phyloP scores from a whole-genome alignment of 257 asterid genomes.

The Petrea volubilis region DNA sequence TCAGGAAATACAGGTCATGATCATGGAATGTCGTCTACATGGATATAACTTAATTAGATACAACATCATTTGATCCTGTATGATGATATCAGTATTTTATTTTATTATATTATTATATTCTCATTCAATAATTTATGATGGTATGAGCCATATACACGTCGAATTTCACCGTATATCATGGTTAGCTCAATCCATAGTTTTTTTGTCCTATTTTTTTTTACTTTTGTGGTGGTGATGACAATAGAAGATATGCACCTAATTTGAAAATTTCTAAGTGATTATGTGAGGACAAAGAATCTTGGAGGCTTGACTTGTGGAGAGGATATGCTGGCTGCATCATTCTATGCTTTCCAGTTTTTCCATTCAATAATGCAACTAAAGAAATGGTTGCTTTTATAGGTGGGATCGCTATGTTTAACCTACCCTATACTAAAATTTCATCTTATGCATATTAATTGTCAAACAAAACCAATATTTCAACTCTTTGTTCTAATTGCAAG shows the following conservation, averaged over 20 bases:
- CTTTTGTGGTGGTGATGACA: background rate
- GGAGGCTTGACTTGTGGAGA: background rate
- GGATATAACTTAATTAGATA: too few relatives aligned
- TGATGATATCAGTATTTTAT: too few relatives aligned
- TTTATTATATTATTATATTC: too few relatives aligned
- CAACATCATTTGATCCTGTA: too few relatives aligned
- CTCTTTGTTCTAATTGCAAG: background rate
- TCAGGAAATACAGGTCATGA: too few relatives aligned
- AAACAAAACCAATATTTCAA: background rate
- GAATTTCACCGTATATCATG: background rate
- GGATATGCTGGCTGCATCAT: slow-evolving; percentile 13
- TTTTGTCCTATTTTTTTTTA: background rate
- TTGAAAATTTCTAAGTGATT: background rate
- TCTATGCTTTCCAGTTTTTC: background rate
- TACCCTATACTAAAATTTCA: background rate
- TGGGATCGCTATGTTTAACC: slow-evolving; percentile 25
- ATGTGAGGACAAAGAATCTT: slow-evolving; percentile 16
- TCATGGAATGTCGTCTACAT: too few relatives aligned
- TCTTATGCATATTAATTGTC: background rate
- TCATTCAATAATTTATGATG: too few relatives aligned
- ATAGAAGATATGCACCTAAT: background rate
- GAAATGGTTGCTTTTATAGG: slow-evolving; percentile 9
- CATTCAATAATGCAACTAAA: background rate
- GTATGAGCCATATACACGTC: too few relatives aligned
- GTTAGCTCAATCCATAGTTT: background rate